Evolutionary conservation across 2,329 filamentous ascomycete species (phyloP).

Genomic region (Fusarium sp.): DNA sequence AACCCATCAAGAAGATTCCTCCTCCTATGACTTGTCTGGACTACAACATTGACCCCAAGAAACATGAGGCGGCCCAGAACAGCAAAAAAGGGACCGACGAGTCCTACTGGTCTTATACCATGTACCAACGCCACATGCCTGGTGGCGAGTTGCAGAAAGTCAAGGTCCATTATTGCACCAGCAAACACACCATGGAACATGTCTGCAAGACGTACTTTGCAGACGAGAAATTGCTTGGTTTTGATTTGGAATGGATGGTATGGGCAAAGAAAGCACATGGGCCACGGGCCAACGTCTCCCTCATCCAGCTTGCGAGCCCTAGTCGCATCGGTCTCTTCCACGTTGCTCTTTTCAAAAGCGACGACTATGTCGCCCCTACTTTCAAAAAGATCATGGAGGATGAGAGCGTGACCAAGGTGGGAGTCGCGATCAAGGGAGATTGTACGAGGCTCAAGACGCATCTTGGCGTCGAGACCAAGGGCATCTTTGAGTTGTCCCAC

Average conservation of each 20-base stretch:
- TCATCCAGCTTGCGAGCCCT: conserved; percentile 83
- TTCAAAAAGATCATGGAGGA: conserved; percentile 77
- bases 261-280: conserved; percentile 56
- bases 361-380: conserved; percentile 72
- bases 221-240: conserved; percentile 75
- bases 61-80: conserved; percentile 55
- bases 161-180: conserved; percentile 79
- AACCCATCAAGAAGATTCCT: neutral
- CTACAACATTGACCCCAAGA: conserved; percentile 45
- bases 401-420: conserved; percentile 72
- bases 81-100: conserved; percentile 54
- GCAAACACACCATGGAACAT: conserved; percentile 69
- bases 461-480: conserved; percentile 69
- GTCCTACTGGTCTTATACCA: conserved; percentile 72
- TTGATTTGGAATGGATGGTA: conserved; percentile 85
- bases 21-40: conserved; percentile 43
- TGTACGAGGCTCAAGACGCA: conserved; percentile 71
- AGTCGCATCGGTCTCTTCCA: conserved; percentile 84
- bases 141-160: conserved; percentile 60
- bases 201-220: conserved; percentile 71
- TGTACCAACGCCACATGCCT: conserved; percentile 65
- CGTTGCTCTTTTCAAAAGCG: conserved; percentile 67
- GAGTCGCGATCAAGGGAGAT: conserved; percentile 77
- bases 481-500: conserved; percentile 82
- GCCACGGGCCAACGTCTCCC: conserved; percentile 73